phyloP scores from a whole-genome alignment of 805 yeast genomes.

The Nakazawaea wickerhamii region DNA sequence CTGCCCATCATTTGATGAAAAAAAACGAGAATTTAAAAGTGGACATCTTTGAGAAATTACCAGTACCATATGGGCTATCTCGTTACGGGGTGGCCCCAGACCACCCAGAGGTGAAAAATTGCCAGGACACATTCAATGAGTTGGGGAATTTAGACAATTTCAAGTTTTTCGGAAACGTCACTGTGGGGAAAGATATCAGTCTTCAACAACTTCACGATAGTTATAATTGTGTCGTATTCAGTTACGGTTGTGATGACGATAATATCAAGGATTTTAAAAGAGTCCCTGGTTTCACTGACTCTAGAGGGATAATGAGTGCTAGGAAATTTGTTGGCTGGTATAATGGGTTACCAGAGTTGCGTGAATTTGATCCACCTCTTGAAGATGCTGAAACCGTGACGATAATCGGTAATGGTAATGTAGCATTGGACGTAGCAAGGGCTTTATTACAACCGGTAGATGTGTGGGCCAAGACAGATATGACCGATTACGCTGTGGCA shows the following conservation, averaged over 20 bases:
- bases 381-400: conserved; percentile 57
- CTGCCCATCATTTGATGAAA: conserved; percentile 67
- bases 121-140: conserved; percentile 69
- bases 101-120: conserved; percentile 92
- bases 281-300: conserved; percentile 52
- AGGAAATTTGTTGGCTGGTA: conserved; percentile 94
- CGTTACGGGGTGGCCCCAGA: conserved; percentile 99
- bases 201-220: conserved; percentile 42
- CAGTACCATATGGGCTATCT: conserved; percentile 88
- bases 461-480: conserved; percentile 69
- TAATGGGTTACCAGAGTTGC: conserved; percentile 74
- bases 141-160: conserved; percentile 33
- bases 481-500: conserved; percentile 53
- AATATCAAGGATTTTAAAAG: conserved; percentile 41
- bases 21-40: conserved; percentile 36
- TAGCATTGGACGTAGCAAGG: conserved; percentile 87
- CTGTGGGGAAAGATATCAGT: conserved; percentile 57
- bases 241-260: conserved; percentile 75
- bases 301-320: conserved; percentile 71
- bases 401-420: conserved; percentile 96
- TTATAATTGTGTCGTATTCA: conserved; percentile 70
- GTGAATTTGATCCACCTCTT: conserved; percentile 50
- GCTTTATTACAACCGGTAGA: conserved; percentile 56
- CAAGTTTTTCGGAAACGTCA: conserved; percentile 65
- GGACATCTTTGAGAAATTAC: conserved; percentile 77